Evolutionary conservation across 129 eudicot genomes (phyloP).

Genomic region (Deinandra increscens): DNA sequence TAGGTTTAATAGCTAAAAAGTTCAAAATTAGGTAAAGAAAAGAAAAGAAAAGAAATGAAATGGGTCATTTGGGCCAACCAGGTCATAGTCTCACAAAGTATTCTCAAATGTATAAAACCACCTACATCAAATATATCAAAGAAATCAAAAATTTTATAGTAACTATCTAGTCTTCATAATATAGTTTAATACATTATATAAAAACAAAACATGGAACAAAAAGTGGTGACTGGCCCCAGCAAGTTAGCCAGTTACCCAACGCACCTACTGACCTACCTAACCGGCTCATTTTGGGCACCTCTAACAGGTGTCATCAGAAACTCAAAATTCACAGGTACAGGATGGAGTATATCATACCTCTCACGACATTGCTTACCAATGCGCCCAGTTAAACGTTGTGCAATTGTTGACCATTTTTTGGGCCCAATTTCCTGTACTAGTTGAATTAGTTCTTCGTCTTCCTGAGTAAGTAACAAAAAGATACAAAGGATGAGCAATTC

Average conservation of each 20-base stretch:
- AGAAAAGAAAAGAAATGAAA: too few relatives aligned
- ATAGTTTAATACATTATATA: background rate
- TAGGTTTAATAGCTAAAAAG: background rate
- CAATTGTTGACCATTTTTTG: slow-evolving; percentile 89
- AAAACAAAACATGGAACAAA: background rate
- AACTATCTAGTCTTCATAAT: background rate
- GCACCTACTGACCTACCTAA: too few relatives aligned
- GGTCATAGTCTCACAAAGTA: background rate
- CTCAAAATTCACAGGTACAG: background rate
- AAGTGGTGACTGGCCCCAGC: background rate
- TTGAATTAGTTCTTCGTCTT: slow-evolving; percentile 71
- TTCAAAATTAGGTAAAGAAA: background rate
- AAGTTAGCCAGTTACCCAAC: background rate
- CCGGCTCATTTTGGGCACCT: background rate
- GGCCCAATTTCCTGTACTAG: slow-evolving; percentile 67
- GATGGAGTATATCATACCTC: slow-evolving; percentile 45
- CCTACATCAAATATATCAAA: too few relatives aligned
- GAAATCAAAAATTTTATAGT: too few relatives aligned
- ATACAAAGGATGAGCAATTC: slow-evolving; percentile 1
- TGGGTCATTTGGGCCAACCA: background rate
- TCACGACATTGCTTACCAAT: slow-evolving; percentile 95
- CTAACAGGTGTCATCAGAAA: background rate
- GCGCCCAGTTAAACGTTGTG: slow-evolving; percentile 85
- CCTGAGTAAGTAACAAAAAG: slow-evolving; percentile 39
- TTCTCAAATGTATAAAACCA: background rate